Evolutionary conservation across 306 rosid genomes (phyloP).

Genomic region (Sophora flavescens): DNA sequence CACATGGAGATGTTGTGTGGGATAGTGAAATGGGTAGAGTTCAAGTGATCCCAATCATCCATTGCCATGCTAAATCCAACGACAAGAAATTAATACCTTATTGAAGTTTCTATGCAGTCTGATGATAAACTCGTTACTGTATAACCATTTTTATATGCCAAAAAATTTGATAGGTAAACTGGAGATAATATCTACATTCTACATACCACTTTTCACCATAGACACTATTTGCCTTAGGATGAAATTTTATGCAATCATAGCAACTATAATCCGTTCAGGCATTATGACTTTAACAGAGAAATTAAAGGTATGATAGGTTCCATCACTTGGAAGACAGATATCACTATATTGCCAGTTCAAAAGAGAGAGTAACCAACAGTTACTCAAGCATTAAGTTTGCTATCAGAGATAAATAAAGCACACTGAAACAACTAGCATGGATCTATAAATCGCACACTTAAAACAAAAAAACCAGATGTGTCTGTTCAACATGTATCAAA

Average conservation of each 20-base stretch:
- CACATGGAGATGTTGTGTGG: not conserved
- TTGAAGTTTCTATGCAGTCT: not conserved
- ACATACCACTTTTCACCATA: conserved; percentile 19
- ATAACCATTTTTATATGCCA: conserved; percentile 7
- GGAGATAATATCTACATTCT: not conserved
- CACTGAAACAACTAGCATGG: not conserved
- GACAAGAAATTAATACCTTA: conserved; percentile 7
- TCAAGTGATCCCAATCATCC: not conserved
- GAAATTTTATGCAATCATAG: not conserved
- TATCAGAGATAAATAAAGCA: not conserved
- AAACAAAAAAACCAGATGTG: conserved; percentile 4
- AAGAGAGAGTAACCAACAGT: not conserved
- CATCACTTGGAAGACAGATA: not conserved
- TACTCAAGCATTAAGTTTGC: not conserved
- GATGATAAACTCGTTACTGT: not conserved
- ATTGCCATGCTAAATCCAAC: not conserved
- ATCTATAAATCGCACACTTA: not conserved
- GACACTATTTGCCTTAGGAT: not conserved
- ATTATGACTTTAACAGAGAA: conserved; percentile 1
- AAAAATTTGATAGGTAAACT: not conserved
- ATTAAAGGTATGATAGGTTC: conserved; percentile 30
- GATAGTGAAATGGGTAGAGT: not conserved
- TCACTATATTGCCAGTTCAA: not conserved
- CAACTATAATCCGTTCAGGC: conserved; percentile 3
- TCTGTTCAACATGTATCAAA: conserved; percentile 14